Evolutionary conservation across 805 yeast species (phyloP), one percentile per base, ranked within the genome.

Genomic region (Teunomyces aglyptinius): DNA sequence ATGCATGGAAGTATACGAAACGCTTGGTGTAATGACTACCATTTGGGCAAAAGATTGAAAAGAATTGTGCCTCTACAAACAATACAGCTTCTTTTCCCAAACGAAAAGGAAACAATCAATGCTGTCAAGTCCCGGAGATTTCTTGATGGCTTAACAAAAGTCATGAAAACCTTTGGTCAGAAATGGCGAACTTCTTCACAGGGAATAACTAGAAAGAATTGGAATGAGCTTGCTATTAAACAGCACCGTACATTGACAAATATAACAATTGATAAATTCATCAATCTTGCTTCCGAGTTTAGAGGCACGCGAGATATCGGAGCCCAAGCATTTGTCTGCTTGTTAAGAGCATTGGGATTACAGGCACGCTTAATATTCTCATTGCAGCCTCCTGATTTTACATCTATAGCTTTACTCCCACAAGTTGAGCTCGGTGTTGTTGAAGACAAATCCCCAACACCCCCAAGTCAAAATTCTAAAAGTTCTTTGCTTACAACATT

Each of bases 341-440:
- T 92, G 1, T 61, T 89, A 38, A 67, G 98, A 51, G 74, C 94
- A 1, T 64, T 86, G 10, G 86, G 85, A 1, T 68, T 94, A 10
- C 76, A 82, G 35, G 83, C 92, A 0, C 71, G 99, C 38, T 65
- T 94, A 22, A 82, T 90, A 0, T 83, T 85, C 55, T 91, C 97
- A 0, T 58, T 91, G 27, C 99, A 94, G 60, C 94, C 97, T 0
- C 91, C 97, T 0, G 97, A 94, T 60, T 87, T 83, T 53, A 83
- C 90, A 0, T 46, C 33, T 41, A 54, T 60, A 10, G 45, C 61
- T 11, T 54, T 43, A 6, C 41, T 46, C 24, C 57, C 58, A 24
- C 27, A 10, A 20, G 34, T 26, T 24, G 35, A 33, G 6, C 32
- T 20, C 3, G 31, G n/a, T 11, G 32, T 12, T 5, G 36, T 35